phyloP scores from a whole-genome alignment of 371 early-diverging fungal species.

The Lichtheimia corymbifera region DNA sequence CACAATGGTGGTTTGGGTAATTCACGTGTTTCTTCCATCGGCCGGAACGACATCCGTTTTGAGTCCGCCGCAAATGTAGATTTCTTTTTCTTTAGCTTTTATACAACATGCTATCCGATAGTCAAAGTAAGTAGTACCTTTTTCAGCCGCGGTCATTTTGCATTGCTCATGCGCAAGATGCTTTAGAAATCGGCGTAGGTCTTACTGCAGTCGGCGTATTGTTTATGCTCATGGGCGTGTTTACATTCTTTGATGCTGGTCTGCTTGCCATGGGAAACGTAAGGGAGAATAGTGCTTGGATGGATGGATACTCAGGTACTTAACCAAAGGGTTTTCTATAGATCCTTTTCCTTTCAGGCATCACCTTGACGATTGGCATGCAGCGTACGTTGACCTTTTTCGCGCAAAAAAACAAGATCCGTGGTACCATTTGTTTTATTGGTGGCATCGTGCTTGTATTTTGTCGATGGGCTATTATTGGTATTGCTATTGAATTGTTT shows the following conservation, averaged over 20 bases:
- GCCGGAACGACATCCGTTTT: too few species aligned
- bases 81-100: too few species aligned
- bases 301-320: too few species aligned
- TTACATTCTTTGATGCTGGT: slow-evolving; percentile 89
- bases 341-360: slow-evolving; percentile 85
- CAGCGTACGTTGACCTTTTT: slow-evolving; percentile 81
- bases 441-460: slow-evolving; percentile 82
- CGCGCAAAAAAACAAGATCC: slow-evolving; percentile 70
- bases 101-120: too few species aligned
- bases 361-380: slow-evolving; percentile 81
- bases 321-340: slow-evolving; percentile 18
- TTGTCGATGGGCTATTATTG: slow-evolving; percentile 78
- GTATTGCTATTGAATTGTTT: slow-evolving; percentile 81
- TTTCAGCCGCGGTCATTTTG: too few species aligned
- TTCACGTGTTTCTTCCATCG: too few species aligned
- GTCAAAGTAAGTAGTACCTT: too few species aligned
- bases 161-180: too few species aligned
- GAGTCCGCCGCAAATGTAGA: too few species aligned
- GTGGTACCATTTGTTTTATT: slow-evolving; percentile 85
- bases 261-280: slow-evolving; percentile 93
- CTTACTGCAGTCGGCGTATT: slow-evolving; percentile 86
- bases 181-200: slow-evolving; percentile 86
- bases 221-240: slow-evolving; percentile 85
- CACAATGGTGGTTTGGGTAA: too few species aligned
- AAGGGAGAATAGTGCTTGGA: slow-evolving; percentile 18